Evolutionary conservation across 371 early-diverging fungal species (phyloP), one percentile per base, ranked within the genome.

Genomic region (Mucor sp.): DNA sequence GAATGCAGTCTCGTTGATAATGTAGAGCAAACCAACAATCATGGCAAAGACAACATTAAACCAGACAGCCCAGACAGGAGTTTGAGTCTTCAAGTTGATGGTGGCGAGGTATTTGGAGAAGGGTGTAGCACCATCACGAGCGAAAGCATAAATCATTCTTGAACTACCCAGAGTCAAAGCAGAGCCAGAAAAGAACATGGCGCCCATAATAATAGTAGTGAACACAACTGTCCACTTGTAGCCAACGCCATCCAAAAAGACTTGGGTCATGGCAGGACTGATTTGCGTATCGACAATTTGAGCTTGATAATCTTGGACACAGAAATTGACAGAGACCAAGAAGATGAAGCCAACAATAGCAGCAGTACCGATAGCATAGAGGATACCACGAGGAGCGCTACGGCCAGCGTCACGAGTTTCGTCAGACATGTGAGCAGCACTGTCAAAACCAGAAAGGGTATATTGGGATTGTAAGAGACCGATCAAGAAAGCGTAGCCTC

Each of bases 111-210:
- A 84, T 28, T 69, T 72, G 66, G 84, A 85, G 55, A 78, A 80
- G 33, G 91, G 91, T 58, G 87, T 83, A 60, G 85, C 90, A 41
- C 87, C 87, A 66, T 92, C 92, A 55, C 92, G 83, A 56, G 90
- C 85, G 71, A 92, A 89, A 12, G 91, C 90, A 63, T 88, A 91
- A 32, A 90, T 79, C 88, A 87, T 89, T 47, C 91, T 82, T 14
- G 89, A 87, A 70, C 86, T 88, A 61, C 87, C 84, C 5, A 84
- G 69, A 8, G 84, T 76, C 37, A 81, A 81, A 19, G 84, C 83
- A 33, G 79, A 81, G 1, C 86, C 84, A 15, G 81, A 83, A 67
- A 88, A 87, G 81, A 86, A 86, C 72, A 83, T 85, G 48, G 85
- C 87, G 25, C 84, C 75, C 76, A 88, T 74, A 57, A 86, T 71